A percentile compares a stretch with the other conserved stretches of the same genome.
phyloP scores from a whole-genome alignment of 495 filamentous ascomycete genomes.

The Neurospora sublineolata region DNA sequence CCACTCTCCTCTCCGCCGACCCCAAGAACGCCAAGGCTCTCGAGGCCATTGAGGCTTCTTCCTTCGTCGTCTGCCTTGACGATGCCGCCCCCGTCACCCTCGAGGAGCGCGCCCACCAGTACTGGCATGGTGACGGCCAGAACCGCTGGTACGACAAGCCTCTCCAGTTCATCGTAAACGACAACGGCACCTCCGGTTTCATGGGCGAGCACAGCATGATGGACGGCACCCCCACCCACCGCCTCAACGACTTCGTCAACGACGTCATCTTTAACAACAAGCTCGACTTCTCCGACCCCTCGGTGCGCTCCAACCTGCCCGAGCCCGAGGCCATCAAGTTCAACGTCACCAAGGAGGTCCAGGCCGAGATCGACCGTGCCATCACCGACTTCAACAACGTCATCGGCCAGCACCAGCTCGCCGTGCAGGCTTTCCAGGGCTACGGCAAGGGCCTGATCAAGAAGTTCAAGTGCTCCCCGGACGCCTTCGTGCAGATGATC shows the following conservation, averaged over 20 bases:
- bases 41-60: constrained; percentile 75
- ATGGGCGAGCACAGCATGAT: constrained; percentile 99
- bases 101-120: constrained; percentile 88
- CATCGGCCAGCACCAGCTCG: constrained; percentile 79
- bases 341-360: constrained; percentile 56
- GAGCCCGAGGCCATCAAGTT: constrained; percentile 72
- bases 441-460: constrained; percentile 99
- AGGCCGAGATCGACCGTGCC: constrained; percentile 65
- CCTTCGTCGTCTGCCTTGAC: constrained; percentile 90
- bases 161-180: constrained; percentile 93
- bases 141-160: constrained; percentile 99
- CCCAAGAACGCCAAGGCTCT: constrained; percentile 66
- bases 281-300: constrained; percentile 68
- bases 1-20: constrained; percentile 60
- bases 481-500: constrained; percentile 96
- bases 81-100: constrained; percentile 86
- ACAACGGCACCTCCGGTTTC: constrained; percentile 96
- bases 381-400: constrained; percentile 62
- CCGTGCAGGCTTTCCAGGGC: constrained; percentile 88
- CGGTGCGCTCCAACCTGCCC: constrained; percentile 69
- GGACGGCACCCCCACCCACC: constrained; percentile 96
- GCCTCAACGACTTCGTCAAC: constrained; percentile 89
- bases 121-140: constrained; percentile 93
- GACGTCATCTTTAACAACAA: constrained; percentile 81
- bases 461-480: constrained; percentile 97